Percentiles rank a stretch among this genome's conserved stretches.
Conservation (phyloP, 106 monocot genomes). For the Allium fistulosum region DNA sequence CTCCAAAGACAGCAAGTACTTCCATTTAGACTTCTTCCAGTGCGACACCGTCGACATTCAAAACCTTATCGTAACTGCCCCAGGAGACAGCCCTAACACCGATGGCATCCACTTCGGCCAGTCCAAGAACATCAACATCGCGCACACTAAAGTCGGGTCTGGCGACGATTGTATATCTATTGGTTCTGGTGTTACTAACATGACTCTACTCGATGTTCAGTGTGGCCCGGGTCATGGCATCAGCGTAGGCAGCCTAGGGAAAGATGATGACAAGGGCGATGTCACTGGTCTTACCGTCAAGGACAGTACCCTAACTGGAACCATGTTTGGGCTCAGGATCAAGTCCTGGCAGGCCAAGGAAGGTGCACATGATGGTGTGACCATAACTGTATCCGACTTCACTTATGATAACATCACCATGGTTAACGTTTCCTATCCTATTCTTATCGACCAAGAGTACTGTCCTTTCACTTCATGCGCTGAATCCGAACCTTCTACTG, state of each 20-base stretch:
- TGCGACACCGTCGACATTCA: background rate
- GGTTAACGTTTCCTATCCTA: slow-evolving; percentile 7
- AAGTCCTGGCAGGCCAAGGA: slow-evolving; percentile 41
- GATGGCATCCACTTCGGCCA: slow-evolving; percentile 18
- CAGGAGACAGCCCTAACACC: slow-evolving; percentile 17
- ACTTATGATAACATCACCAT: background rate
- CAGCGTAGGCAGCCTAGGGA: slow-evolving; percentile 44
- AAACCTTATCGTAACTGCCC: slow-evolving; percentile 4
- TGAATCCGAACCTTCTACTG: background rate
- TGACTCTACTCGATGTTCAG: background rate
- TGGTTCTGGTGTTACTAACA: slow-evolving; percentile 8
- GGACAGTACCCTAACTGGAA: slow-evolving; percentile 31
- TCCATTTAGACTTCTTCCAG: slow-evolving; percentile 7
- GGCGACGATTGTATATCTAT: slow-evolving; percentile 22
- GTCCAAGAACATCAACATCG: slow-evolving; percentile 7
- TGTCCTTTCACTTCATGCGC: slow-evolving; percentile 7
- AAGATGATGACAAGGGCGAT: slow-evolving; percentile 14
- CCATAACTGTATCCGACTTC: background rate
- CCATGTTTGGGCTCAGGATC: slow-evolving; percentile 37
- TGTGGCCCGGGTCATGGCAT: slow-evolving; percentile 16
- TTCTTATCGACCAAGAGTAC: slow-evolving; percentile 18
- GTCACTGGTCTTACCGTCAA: slow-evolving; percentile 20
- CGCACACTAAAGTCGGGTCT: background rate
- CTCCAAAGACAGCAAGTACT: slow-evolving; percentile 12
- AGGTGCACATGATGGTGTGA: background rate